phyloP scores from a whole-genome alignment of 23 red algal species.

The Gracilaria vermiculophylla region DNA sequence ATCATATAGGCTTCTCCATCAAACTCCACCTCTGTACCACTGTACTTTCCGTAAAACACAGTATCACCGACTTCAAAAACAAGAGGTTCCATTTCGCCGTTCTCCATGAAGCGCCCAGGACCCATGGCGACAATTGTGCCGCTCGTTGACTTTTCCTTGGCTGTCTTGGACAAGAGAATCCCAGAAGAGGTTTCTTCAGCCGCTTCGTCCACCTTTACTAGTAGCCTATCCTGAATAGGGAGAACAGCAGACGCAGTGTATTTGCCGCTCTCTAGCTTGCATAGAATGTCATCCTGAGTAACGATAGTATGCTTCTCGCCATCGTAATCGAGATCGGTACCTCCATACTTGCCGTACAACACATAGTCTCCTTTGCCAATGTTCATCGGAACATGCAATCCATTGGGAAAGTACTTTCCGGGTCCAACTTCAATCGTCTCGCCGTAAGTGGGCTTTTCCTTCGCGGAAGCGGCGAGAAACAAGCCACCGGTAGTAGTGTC shows the following conservation, averaged over 20 bases:
- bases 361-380: conserved; percentile 83
- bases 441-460: conserved; percentile 85
- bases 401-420: conserved; percentile 66
- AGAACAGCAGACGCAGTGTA: conserved; percentile 59
- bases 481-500: conserved; percentile 78
- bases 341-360: conserved; percentile 88
- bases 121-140: conserved; percentile 85
- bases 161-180: conserved; percentile 73
- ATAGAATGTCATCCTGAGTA: conserved; percentile 93
- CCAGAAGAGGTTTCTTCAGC: conserved; percentile 75
- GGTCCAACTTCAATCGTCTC: conserved; percentile 66
- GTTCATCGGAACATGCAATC: conserved; percentile 74
- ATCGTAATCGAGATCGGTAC: conserved; percentile 82
- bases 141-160: conserved; percentile 47
- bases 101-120: conserved; percentile 87
- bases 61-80: conserved; percentile 75
- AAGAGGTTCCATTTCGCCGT: conserved; percentile 92
- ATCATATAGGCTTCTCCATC: conserved; percentile 75
- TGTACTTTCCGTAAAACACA: conserved; percentile 85
- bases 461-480: conserved; percentile 62
- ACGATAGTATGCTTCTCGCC: conserved; percentile 85
- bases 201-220: conserved; percentile 76
- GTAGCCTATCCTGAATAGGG: conserved; percentile 82
- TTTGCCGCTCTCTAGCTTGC: conserved; percentile 73
- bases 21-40: conserved; percentile 84